Evolutionary conservation across 306 rosid genomes (phyloP).

Genomic region (Datisca glomerata): DNA sequence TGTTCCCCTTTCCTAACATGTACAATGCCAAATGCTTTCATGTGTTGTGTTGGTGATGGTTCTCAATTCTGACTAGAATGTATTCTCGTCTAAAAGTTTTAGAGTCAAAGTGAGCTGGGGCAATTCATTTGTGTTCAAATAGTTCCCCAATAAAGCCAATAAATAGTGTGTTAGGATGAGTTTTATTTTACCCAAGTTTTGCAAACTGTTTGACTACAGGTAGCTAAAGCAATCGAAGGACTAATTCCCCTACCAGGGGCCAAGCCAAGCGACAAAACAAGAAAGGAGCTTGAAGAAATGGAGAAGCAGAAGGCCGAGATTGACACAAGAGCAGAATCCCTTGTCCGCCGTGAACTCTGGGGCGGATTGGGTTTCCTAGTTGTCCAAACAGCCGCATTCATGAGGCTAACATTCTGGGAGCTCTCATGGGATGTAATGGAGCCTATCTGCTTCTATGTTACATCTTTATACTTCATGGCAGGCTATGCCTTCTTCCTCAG

Average conservation of each 20-base stretch:
- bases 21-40: no score
- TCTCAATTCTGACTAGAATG: no score
- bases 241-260: constrained; percentile 21
- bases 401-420: constrained; percentile 76
- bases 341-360: constrained; percentile 45
- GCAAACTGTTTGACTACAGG: constrained; percentile 25
- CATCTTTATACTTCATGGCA: constrained; percentile 39
- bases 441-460: no score
- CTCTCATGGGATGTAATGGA: constrained; percentile 72
- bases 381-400: constrained; percentile 35
- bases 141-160: background rate
- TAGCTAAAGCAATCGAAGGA: constrained; percentile 34
- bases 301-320: constrained; percentile 32
- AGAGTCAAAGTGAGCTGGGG: no score
- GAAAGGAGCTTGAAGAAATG: constrained; percentile 40
- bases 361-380: constrained; percentile 36
- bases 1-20: no score
- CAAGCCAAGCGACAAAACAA: constrained; percentile 10
- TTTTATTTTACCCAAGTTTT: constrained; percentile 8
- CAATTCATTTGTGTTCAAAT: no score
- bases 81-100: no score
- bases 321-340: constrained; percentile 20
- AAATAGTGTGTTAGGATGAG: background rate
- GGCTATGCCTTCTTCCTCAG: constrained; percentile 44
- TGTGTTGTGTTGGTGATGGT: no score